Conservation (phyloP, 2,329 filamentous ascomycete genomes). For the Aspergillus versicolor region DNA sequence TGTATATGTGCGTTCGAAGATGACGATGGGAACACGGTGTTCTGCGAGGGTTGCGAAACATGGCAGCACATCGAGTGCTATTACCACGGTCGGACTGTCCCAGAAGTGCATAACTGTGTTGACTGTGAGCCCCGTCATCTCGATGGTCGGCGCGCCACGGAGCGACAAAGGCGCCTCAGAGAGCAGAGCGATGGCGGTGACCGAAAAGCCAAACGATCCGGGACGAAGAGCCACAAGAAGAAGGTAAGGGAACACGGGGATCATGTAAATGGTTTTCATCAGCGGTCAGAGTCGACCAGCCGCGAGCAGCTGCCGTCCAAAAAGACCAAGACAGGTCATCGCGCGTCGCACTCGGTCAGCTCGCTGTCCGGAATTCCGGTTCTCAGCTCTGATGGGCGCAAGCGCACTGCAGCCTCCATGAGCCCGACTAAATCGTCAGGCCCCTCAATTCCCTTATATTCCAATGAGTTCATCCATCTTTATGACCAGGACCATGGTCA, state of each 20-base stretch:
- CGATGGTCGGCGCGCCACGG: conserved; percentile 71
- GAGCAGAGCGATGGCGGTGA: conserved; percentile 60
- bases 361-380: conserved; percentile 66
- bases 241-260: conserved; percentile 65
- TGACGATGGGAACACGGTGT: conserved; percentile 96
- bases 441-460: conserved; percentile 70
- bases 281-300: conserved; percentile 56
- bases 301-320: conserved; percentile 64
- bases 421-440: conserved; percentile 68
- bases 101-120: conserved; percentile 78
- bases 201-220: conserved; percentile 71
- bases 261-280: conserved; percentile 53
- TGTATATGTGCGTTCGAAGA: conserved; percentile 93
- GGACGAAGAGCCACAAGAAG: conserved; percentile 83
- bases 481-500: conserved; percentile 64
- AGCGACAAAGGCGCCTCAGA: conserved; percentile 66
- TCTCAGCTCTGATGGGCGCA: conserved; percentile 61
- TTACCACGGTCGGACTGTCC: conserved; percentile 76
- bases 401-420: conserved; percentile 60
- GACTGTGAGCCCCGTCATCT: conserved; percentile 80
- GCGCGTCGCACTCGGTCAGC: conserved; percentile 71
- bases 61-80: conserved; percentile 99
- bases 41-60: conserved; percentile 91
- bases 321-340: conserved; percentile 79
- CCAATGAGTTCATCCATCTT: conserved; percentile 70